Base-by-base conservation (phyloP, 2,329 filamentous ascomycete genomes). In the Aureobasidium sp. region DNA sequence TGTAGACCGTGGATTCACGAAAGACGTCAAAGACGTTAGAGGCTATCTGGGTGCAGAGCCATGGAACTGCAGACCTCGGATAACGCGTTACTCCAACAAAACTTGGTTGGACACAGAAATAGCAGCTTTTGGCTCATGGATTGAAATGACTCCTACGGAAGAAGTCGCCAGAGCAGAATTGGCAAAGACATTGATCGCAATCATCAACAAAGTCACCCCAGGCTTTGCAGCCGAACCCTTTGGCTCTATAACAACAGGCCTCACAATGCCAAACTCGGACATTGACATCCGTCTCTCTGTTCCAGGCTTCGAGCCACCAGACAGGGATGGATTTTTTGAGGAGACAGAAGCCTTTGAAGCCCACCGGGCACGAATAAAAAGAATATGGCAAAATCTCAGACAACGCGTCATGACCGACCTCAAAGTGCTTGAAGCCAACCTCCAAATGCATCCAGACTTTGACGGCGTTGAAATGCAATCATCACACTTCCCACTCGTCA, bases 221-320 rank as follows among this genome's bases (percentile, higher is more conserved):
- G 57, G 62, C 2, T 34, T 52, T 61, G 19, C 37, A 42, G 8
- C 66, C 71, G 6, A 76, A 54, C 56, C 77, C 2, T 76, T 79
- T 55, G 80, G 80, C 16, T 82, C 79, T 7, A 69, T 76, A 53
- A 63, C 66, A 10, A 80, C 74, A 12, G 77, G 78, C 7, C 64
- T 82, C 30, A 73, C 75, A 0, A 61, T 75, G 50, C 71, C 75
- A 24, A 68, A 70, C 35, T 84, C 81, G 6, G 76, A 79, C 62
- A 68, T 84, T 11, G 77, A 83, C 60, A 56, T 76, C 69, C 64
- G 71, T n/a, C 59, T 68, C 16, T 52, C 2, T 3, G 48, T 41
- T 10, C 7, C 37, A 6, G 14, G 12, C 24, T 16, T 16, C 40
- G 4, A 25, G 3, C 2, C 16, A 17, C 11, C 16, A 4, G 4